Conservation (phyloP, 306 rosid species). For the Hylodesmum podocarpum region DNA sequence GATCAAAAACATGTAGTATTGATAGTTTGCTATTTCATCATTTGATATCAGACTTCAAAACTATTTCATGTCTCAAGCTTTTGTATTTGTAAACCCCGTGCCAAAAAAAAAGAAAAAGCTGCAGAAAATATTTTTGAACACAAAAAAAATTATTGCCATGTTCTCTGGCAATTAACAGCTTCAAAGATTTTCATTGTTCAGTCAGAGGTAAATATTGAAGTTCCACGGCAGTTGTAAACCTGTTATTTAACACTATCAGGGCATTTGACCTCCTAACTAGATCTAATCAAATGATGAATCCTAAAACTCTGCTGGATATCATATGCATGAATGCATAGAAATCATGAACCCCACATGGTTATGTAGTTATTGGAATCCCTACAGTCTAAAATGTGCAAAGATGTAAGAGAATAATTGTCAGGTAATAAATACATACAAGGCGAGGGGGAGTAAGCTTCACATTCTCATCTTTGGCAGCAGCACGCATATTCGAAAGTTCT, state of each 20-base stretch:
- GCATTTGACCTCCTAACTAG: not conserved
- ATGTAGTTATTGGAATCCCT: not conserved
- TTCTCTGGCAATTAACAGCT: not conserved
- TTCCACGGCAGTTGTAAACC: too few species aligned
- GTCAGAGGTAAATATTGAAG: not conserved
- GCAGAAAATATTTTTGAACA: not conserved
- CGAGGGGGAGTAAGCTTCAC: slow-evolving; percentile 95
- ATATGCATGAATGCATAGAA: slow-evolving; percentile 4
- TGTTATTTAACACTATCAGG: slow-evolving; percentile 4
- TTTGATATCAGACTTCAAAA: slow-evolving; percentile 10
- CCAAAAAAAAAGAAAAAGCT: not conserved
- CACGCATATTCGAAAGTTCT: slow-evolving; percentile 74
- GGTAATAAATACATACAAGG: slow-evolving; percentile 57
- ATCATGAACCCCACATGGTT: not conserved
- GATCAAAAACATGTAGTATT: slow-evolving; percentile 10
- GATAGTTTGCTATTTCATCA: slow-evolving; percentile 13
- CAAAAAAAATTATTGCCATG: not conserved
- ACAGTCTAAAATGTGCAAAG: slow-evolving; percentile 9
- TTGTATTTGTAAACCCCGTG: not conserved
- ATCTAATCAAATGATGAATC: slow-evolving; percentile 21
- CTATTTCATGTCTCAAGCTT: not conserved
- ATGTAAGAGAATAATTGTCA: not conserved
- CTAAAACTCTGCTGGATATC: slow-evolving; percentile 3
- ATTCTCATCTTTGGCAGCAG: slow-evolving; percentile 79
- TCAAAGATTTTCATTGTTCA: not conserved